Conservation (phyloP, 805 yeast genomes). For the Wickerhamiella australiensis region DNA sequence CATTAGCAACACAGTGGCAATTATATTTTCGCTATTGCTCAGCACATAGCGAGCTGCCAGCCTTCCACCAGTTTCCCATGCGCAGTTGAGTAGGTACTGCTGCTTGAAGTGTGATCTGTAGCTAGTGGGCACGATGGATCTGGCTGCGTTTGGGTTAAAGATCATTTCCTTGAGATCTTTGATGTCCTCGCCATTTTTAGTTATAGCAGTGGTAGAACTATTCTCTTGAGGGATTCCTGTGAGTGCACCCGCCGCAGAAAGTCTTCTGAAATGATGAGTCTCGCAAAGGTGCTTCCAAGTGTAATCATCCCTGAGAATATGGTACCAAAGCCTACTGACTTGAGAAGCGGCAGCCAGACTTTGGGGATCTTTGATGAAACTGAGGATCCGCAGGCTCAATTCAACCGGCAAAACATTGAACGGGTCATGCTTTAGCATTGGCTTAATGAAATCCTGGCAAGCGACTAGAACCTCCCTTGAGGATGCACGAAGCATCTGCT, state of each 20-base stretch:
- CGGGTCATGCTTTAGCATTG: constrained; percentile 32
- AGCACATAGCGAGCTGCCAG: constrained; percentile 32
- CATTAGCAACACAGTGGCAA: constrained; percentile 32
- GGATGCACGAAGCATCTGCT: constrained; percentile 20
- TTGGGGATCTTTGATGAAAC: constrained; percentile 70
- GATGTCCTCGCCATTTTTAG: constrained; percentile 7
- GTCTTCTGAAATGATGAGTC: constrained; percentile 29
- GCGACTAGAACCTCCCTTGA: constrained; percentile 24
- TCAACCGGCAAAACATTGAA: constrained; percentile 58
- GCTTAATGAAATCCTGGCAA: constrained; percentile 26
- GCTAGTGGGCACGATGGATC: constrained; percentile 25
- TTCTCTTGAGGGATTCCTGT: constrained; percentile 2
- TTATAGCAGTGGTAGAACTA: neutral
- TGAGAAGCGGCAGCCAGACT: constrained; percentile 87
- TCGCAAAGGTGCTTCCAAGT: constrained; percentile 34
- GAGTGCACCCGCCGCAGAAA: constrained; percentile 27
- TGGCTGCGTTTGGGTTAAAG: constrained; percentile 27
- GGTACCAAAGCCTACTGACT: constrained; percentile 71
- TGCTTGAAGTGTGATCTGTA: constrained; percentile 32
- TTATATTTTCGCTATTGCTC: constrained; percentile 26
- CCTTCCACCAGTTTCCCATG: constrained; percentile 33
- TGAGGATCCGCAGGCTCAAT: constrained; percentile 64
- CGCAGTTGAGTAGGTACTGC: constrained; percentile 30
- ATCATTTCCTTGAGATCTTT: constrained; percentile 25
- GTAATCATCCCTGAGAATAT: constrained; percentile 31